phyloP scores from a whole-genome alignment of 768 basidiomycete genomes.

The Xanthoconium stramineum region DNA sequence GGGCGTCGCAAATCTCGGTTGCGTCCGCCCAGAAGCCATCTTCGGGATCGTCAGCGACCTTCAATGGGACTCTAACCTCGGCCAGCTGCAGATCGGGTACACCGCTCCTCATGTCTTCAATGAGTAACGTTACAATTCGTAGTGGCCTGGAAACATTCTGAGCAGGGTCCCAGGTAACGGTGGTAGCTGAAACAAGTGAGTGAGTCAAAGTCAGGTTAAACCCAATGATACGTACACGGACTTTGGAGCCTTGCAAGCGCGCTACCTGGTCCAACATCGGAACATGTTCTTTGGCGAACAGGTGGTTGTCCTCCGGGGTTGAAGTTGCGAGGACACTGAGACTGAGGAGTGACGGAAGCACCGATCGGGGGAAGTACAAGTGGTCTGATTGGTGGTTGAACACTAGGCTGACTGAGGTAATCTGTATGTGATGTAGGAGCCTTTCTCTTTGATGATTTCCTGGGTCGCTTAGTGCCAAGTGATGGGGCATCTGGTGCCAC shows the following conservation, averaged over 20 bases:
- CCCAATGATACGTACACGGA: constrained; percentile 29
- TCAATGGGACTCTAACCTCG: constrained; percentile 63
- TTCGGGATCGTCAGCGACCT: constrained; percentile 40
- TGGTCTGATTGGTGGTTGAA: constrained; percentile 9
- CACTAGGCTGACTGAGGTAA: neutral
- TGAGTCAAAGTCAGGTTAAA: constrained; percentile 2
- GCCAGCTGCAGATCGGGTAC: constrained; percentile 55
- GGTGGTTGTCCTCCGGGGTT: neutral
- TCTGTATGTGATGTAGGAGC: neutral
- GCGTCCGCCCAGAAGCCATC: constrained; percentile 75
- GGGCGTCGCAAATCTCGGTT: constrained; percentile 51
- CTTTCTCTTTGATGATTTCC: constrained; percentile 12
- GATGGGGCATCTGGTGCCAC: neutral
- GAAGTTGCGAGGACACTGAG: constrained; percentile 7
- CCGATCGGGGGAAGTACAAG: neutral
- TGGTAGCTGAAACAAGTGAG: constrained; percentile 4
- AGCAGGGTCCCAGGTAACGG: constrained; percentile 10
- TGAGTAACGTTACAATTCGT: constrained; percentile 65
- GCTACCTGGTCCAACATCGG: neutral
- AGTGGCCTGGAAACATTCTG: constrained; percentile 20
- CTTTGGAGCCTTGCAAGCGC: constrained; percentile 29
- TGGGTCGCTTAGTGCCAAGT: constrained; percentile 9
- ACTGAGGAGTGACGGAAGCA: constrained; percentile 2
- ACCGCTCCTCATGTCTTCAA: constrained; percentile 57
- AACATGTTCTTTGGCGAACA: neutral